Percentiles rank a stretch among this genome's conserved stretches.
These are phyloP conservation scores for Pseudogymnoascus sp. DNA, from an alignment of 2,329 filamentous ascomycete species.

Conservation along the genomic window DNA sequence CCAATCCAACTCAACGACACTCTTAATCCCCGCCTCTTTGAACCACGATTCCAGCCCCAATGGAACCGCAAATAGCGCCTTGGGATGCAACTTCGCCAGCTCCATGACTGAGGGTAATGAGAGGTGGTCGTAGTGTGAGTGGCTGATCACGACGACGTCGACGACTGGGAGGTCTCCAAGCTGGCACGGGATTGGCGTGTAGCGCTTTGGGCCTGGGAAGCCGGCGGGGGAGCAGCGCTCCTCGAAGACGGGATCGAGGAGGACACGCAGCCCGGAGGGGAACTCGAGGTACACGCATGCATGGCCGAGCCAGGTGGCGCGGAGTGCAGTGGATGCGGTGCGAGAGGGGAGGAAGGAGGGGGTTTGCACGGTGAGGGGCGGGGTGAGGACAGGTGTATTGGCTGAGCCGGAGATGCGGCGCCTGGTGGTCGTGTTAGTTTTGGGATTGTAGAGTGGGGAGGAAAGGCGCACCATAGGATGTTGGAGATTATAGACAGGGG, in stretches of 20 bases:
- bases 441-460: neutral
- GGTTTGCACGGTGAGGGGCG: constrained; percentile 51
- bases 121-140: constrained; percentile 85
- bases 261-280: constrained; percentile 72
- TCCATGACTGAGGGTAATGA: constrained; percentile 67
- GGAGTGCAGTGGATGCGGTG: constrained; percentile 47
- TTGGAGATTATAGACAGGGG: constrained; percentile 27
- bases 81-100: constrained; percentile 62
- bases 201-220: constrained; percentile 66
- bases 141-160: constrained; percentile 50
- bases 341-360: constrained; percentile 51
- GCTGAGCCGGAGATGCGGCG: constrained; percentile 19
- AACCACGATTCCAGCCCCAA: constrained; percentile 83
- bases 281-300: constrained; percentile 93
- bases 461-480: constrained; percentile 32
- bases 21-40: constrained; percentile 55
- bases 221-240: constrained; percentile 73
- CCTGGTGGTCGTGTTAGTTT: constrained; percentile 16
- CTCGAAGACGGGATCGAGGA: constrained; percentile 92
- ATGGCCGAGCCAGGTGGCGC: constrained; percentile 91
- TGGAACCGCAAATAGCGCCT: constrained; percentile 82
- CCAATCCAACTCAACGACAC: constrained; percentile 89
- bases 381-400: constrained; percentile 47
- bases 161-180: constrained; percentile 70
- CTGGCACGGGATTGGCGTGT: constrained; percentile 67